phyloP scores from a whole-genome alignment of 202 grass and related monocot genomes.

The Setaria italica region DNA sequence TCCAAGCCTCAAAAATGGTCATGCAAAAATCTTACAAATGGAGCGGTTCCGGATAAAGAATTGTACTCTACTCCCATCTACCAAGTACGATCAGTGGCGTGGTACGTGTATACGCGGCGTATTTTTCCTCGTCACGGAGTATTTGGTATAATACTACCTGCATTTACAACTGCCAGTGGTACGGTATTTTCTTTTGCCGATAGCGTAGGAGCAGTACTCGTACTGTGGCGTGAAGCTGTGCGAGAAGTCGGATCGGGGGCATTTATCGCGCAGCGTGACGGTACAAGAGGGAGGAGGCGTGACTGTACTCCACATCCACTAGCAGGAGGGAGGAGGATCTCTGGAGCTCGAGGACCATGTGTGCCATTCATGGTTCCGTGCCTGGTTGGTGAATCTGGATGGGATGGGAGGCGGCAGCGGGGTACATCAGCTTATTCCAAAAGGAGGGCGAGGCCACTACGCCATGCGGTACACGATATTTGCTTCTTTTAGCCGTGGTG shows the following conservation, averaged over 20 bases:
- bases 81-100: too few species aligned
- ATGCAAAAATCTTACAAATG: not conserved
- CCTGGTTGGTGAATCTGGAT: slow-evolving; percentile 19
- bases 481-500: not conserved
- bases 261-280: not conserved
- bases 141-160: not conserved
- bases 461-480: not conserved
- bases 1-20: not conserved
- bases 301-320: too few species aligned
- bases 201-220: not conserved
- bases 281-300: not conserved
- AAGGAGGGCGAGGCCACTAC: not conserved
- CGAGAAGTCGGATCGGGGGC: not conserved
- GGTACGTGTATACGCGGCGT: not conserved
- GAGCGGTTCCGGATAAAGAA: not conserved
- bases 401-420: not conserved
- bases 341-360: slow-evolving; percentile 12
- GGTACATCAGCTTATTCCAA: not conserved
- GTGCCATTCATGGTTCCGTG: slow-evolving; percentile 14
- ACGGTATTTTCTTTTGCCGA: not conserved
- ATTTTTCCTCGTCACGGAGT: not conserved
- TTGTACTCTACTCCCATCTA: not conserved
- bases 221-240: not conserved
- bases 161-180: not conserved
- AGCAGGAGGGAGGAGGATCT: not conserved